A percentile compares a stretch with the other conserved stretches of the same genome.
Evolutionary conservation across 2,329 filamentous ascomycete genomes (phyloP).

Genomic region (Sporothrix protearum): DNA sequence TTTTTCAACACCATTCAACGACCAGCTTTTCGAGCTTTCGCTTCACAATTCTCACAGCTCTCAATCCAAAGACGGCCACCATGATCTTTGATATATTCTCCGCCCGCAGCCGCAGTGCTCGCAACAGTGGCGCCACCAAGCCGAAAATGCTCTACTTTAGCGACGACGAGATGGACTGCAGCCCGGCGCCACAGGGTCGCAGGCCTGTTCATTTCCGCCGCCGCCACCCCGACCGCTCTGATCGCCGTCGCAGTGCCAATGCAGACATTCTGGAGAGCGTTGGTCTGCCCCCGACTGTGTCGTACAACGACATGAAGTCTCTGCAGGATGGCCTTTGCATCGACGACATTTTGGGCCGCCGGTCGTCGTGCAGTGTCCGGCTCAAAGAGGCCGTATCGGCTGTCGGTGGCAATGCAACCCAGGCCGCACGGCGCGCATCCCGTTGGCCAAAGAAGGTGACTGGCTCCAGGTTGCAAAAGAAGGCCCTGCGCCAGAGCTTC

Average conservation of each 20-base stretch:
- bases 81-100: slow-evolving; percentile 7
- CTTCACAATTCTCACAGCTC: not conserved
- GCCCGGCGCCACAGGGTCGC: not conserved
- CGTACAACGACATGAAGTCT: slow-evolving; percentile 28
- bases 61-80: not conserved
- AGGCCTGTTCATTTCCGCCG: not conserved
- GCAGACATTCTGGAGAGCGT: slow-evolving; percentile 28
- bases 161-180: slow-evolving; percentile 14
- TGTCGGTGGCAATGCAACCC: slow-evolving; percentile 11
- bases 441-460: slow-evolving; percentile 14
- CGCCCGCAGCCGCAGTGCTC: not conserved
- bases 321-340: slow-evolving; percentile 19
- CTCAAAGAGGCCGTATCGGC: slow-evolving; percentile 5
- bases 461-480: not conserved
- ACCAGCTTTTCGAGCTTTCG: not conserved
- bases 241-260: slow-evolving; percentile 27
- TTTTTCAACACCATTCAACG: not conserved
- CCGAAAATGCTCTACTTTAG: slow-evolving; percentile 18
- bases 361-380: slow-evolving; percentile 11
- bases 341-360: slow-evolving; percentile 17
- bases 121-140: not conserved
- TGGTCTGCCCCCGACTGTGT: slow-evolving; percentile 27
- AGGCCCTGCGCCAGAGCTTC: not conserved
- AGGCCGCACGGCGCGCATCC: slow-evolving; percentile 5
- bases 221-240: not conserved